phyloP scores from a whole-genome alignment of 176 grass and related monocot species.

The Dendrocalamus sinicus region DNA sequence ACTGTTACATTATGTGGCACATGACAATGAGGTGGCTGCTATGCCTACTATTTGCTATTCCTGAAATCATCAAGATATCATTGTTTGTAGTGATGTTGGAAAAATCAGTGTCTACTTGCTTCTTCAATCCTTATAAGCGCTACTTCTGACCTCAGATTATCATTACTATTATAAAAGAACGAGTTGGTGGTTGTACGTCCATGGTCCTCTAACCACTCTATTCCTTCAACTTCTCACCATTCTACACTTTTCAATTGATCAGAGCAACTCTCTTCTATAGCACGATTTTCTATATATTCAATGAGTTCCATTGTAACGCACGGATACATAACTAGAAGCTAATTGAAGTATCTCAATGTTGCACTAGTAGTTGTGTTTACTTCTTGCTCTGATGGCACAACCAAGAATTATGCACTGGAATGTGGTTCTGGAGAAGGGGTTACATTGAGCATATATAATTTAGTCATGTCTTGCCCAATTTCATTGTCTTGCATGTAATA shows the following conservation, averaged over 20 bases:
- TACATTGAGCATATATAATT: background rate
- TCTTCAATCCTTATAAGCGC: slow-evolving; percentile 1
- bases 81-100: background rate
- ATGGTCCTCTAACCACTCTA: too few relatives aligned
- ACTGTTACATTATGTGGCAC: background rate
- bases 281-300: too few relatives aligned
- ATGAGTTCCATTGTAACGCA: too few relatives aligned
- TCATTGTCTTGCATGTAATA: background rate
- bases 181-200: too few relatives aligned
- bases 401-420: background rate
- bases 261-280: too few relatives aligned
- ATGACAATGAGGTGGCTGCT: background rate
- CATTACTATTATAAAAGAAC: too few relatives aligned
- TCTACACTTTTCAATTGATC: too few relatives aligned
- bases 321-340: too few relatives aligned
- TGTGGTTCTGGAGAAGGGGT: background rate
- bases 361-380: background rate
- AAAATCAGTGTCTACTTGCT: background rate
- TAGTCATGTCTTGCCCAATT: background rate
- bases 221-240: too few relatives aligned
- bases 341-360: background rate
- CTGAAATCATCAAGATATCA: background rate
- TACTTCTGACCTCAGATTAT: background rate
- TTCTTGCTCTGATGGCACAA: background rate
- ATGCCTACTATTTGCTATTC: background rate